Base-by-base conservation (phyloP, 75 land plant species). In the Selaginella tamariscina region DNA sequence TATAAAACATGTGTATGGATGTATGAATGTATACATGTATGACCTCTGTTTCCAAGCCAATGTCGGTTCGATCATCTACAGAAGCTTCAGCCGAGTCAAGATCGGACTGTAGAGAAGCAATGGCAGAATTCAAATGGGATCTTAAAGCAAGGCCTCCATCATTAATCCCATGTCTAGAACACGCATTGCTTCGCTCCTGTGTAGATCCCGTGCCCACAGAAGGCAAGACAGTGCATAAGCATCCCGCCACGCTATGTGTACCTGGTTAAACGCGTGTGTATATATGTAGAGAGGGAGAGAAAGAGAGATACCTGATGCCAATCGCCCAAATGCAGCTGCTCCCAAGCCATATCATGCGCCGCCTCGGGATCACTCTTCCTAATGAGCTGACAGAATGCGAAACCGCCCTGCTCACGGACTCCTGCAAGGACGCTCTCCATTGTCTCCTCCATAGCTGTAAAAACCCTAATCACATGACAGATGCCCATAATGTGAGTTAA, bases 271-370 rank as follows among this genome's bases (percentile, higher is more conserved):
- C n/a, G n/a, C n/a, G n/a, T n/a, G n/a, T n/a, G n/a, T n/a, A n/a
- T n/a, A n/a, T n/a, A n/a, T n/a, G n/a, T n/a, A n/a, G n/a, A n/a
- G n/a, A n/a, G n/a, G n/a, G n/a, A n/a, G n/a, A n/a, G n/a, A n/a
- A n/a, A n/a, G n/a, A n/a, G n/a, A n/a, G n/a, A n/a, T n/a, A n/a
- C n/a, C 27, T 79, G 78, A 73, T 87, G 81, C 98, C 98, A 94
- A 8, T 95, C 91, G 8, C 86, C 96, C 24, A 84, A 78, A 68
- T 94, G 98, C 30, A 94, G 84, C 79, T 94, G 96, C 85, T 94
- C 98, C 98, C 98, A 94, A 20, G 98, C 98, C 88, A 90, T 83
- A 68, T 94, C 98, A 26, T 84, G 69, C 60, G 96, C 88, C 57
- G 82, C 96, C 83, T 94, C 98, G n/a, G 26, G 62, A 26, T 21